Conservation (phyloP, 352 stramenopile genomes). For the Globisporangium iwayamae region DNA sequence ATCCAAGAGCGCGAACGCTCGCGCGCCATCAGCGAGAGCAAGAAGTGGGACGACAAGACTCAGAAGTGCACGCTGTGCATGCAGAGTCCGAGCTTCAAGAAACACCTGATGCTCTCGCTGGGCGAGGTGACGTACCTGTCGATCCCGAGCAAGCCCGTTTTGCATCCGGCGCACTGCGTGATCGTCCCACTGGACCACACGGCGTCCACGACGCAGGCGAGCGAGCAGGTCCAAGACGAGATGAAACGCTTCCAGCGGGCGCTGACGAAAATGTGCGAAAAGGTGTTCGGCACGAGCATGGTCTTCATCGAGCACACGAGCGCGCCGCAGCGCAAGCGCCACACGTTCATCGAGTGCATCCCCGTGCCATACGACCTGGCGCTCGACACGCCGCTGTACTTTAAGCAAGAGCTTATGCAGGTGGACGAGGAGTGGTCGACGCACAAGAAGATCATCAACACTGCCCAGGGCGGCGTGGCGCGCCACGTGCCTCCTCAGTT, state of each 20-base stretch:
- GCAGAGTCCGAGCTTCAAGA: conserved; percentile 71
- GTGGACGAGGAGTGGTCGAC: conserved; percentile 25
- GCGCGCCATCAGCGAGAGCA: conserved; percentile 51
- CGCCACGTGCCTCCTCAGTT: conserved; percentile 72
- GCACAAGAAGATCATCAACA: conserved; percentile 80
- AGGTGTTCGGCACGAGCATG: conserved; percentile 51
- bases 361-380: conserved; percentile 60
- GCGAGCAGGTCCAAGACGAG: conserved; percentile 64
- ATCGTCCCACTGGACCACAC: conserved; percentile 77
- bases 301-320: conserved; percentile 82
- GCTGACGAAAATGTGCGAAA: conserved; percentile 50
- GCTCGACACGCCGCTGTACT: conserved; percentile 68
- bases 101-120: conserved; percentile 76
- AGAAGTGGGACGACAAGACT: conserved; percentile 61
- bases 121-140: conserved; percentile 74
- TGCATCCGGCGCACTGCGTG: conserved; percentile 66
- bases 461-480: conserved; percentile 51
- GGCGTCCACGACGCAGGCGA: conserved; percentile 47
- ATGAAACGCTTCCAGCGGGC: conserved; percentile 64
- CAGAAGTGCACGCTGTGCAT: conserved; percentile 71
- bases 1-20: conserved; percentile 48
- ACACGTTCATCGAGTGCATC: conserved; percentile 81
- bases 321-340: conserved; percentile 49
- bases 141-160: conserved; percentile 45
- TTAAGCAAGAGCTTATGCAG: conserved; percentile 82